Evolutionary conservation across 352 stramenopile species (phyloP), one percentile per base, ranked within the genome.

Genomic region (Globisporangium paddicum): DNA sequence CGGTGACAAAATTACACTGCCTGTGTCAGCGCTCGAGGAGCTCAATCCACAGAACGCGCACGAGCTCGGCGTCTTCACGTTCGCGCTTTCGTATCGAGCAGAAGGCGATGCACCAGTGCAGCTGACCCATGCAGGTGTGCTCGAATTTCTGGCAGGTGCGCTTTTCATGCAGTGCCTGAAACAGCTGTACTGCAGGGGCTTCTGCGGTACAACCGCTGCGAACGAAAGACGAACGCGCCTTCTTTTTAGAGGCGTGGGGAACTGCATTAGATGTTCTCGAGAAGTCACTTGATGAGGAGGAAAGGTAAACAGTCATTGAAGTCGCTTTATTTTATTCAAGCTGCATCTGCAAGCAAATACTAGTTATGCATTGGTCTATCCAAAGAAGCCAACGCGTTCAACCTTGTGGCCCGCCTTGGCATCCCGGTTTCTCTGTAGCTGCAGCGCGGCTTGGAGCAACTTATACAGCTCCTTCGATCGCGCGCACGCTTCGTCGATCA

Each of bases 131-230:
- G 78, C 79, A 0, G 85, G 87, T 13, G 85, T 96, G 23, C 55
- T 92, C 1, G 82, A 93, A 54, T 95, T 96, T 56, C 72, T 85
- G 25, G 87, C 83, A 5, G 77, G 79, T n/a, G n/a, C n/a, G n/a
- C n/a, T n/a, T n/a, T n/a, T n/a, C n/a, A n/a, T 19, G 25, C n/a
- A 16, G 45, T 64, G 46, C n/a, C 14, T 10, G 26, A 58, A 34
- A 21, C 48, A 2, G 16, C 54, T 18, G 41, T 62, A 11, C 23
- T 34, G 18, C 38, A 32, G 21, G 38, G n/a, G 18, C 5, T 7
- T 38, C 23, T 18, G 51, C 23, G 30, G 28, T 5, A 2, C 35
- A 51, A 40, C 10, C 4, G 54, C 23, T 30, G 53, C 56, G 13
- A 34, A 8, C 26, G 19, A 23, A 16, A 57, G 55, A 48, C 57